These are phyloP conservation scores for Ophiostoma ulmi DNA, from an alignment of 2,329 filamentous ascomycete genomes.

Conservation along the genomic window DNA sequence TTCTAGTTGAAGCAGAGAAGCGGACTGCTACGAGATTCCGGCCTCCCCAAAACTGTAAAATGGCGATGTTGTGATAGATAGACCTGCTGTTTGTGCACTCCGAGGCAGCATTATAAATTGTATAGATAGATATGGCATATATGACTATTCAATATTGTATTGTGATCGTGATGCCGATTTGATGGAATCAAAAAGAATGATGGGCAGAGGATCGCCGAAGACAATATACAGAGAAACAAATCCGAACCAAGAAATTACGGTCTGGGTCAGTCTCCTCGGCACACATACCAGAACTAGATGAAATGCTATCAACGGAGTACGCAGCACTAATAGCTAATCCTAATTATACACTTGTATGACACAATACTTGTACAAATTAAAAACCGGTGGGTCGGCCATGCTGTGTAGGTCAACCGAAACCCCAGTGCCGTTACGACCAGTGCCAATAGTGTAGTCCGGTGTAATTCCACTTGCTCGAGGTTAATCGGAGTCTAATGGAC, in stretches of 20 bases:
- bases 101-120: background rate
- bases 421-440: background rate
- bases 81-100: background rate
- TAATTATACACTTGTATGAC: slow-evolving; percentile 1
- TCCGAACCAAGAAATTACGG: background rate
- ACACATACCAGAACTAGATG: background rate
- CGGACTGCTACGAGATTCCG: background rate
- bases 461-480: background rate
- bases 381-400: background rate
- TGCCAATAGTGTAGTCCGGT: background rate
- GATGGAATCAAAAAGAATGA: background rate
- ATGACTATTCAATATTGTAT: background rate
- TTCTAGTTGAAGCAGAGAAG: background rate
- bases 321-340: background rate
- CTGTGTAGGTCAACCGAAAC: background rate
- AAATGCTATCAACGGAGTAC: background rate
- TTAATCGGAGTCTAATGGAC: background rate
- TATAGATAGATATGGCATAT: slow-evolving; percentile 1
- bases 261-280: background rate
- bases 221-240: background rate
- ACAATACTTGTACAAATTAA: slow-evolving; percentile 1
- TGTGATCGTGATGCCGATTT: background rate
- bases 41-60: background rate
- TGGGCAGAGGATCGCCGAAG: background rate
- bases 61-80: background rate